These are phyloP conservation scores for Echinosophora koreensis DNA, from an alignment of 306 rosid species.

Conservation along the genomic window DNA sequence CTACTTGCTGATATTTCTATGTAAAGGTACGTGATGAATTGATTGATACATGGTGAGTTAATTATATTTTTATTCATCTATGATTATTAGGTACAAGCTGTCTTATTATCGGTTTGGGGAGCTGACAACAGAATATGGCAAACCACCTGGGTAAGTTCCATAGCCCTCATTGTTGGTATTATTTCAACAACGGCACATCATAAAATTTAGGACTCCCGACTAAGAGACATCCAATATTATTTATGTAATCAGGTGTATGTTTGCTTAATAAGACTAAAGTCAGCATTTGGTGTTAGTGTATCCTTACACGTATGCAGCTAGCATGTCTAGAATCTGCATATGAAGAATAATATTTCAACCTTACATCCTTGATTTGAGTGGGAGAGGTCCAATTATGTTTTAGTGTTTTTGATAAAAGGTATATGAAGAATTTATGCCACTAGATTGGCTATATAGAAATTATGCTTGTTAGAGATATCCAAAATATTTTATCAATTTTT, in stretches of 20 bases:
- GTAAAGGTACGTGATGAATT: background rate
- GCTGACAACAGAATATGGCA: conserved; percentile 96
- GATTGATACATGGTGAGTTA: conserved; percentile 29
- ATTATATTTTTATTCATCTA: conserved; percentile 28
- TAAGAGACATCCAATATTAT: conserved; percentile 1
- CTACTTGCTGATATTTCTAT: conserved; percentile 11
- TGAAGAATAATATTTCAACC: background rate
- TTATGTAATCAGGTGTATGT: background rate
- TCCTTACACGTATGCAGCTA: conserved; percentile 20
- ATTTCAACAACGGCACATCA: conserved; percentile 4
- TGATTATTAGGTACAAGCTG: conserved; percentile 84
- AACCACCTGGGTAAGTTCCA: conserved; percentile 89
- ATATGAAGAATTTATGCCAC: conserved; percentile 13
- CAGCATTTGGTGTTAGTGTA: conserved; percentile 1
- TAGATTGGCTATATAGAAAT: conserved; percentile 17
- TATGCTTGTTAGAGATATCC: background rate
- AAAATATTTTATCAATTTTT: conserved; percentile 1
- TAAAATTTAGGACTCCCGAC: conserved; percentile 29
- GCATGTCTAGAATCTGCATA: conserved; percentile 5
- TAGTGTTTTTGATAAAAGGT: conserved; percentile 2
- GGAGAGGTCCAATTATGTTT: background rate
- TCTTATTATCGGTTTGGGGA: conserved; percentile 97
- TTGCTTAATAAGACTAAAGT: background rate
- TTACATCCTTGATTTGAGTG: background rate
- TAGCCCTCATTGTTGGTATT: conserved; percentile 11